Evolutionary conservation across 2,329 filamentous ascomycete genomes (phyloP), one percentile per base, ranked within the genome.

Genomic region (Claviceps sp.): DNA sequence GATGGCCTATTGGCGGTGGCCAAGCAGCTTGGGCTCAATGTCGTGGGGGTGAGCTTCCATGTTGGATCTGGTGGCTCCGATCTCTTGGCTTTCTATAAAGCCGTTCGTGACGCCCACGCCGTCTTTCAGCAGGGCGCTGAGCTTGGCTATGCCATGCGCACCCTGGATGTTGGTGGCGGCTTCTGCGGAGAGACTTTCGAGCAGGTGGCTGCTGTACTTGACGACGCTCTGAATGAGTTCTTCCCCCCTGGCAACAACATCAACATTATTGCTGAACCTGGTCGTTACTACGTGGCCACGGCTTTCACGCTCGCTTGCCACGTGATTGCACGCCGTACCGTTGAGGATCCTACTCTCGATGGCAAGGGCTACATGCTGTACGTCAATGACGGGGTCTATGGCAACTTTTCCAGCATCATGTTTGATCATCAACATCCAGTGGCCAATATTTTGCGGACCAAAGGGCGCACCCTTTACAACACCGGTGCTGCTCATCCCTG

Each of bases 361-460:
- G 75, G 78, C 56, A 82, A 81, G 55, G 87, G 84, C 59, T 96
- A 95, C 76, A 98, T 97, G 93, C 73, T 96, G 47, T 98, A 98
- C 68, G 74, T 97, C 67, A 98, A 98, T 66, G 93, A 98, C 61
- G 93, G 93, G 30, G 85, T 97, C 51, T 98, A 98, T 64, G 93
- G 93, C 63, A 97, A 97, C 73, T 97, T 98, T 66, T 95, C 89
- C 59, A 94, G 89, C 80, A 97, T 97, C 77, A 95, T 97, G 75
- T 98, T 96, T 67, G 93, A 97, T 65, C 93, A 97, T 70, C 93
- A 98, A 76, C 80, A 94, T 62, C 93, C 93, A 1, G 71, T 86
- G 46, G 88, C 91, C 52, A 87, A 86, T 69, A 79, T 97, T 54
- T 75, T 98, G 51, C 84, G 82, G 58, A 73, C 77, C 20, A 74